Evolutionary conservation across 305 asterid genomes (phyloP).

Genomic region (Fraxinus sp.): DNA sequence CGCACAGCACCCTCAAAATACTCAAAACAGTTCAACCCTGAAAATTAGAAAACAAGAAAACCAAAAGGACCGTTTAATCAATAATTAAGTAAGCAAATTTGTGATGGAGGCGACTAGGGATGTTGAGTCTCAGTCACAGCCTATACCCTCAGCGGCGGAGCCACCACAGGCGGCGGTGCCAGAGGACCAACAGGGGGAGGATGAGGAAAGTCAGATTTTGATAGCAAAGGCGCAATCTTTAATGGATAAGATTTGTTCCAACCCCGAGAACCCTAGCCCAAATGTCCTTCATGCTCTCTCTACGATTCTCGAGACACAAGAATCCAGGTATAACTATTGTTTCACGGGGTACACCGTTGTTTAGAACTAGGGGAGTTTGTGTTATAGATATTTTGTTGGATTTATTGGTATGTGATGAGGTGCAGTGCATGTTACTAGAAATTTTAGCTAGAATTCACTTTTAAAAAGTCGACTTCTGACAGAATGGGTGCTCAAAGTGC

Average conservation of each 20-base stretch:
- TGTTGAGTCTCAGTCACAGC: neutral
- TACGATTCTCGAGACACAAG: conserved; percentile 78
- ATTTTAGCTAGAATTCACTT: neutral
- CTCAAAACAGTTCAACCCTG: neutral
- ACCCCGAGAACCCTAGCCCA: conserved; percentile 76
- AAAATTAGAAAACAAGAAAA: neutral
- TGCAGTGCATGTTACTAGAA: neutral
- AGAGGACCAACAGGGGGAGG: conserved; percentile 19
- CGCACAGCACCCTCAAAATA: neutral
- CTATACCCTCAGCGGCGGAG: neutral
- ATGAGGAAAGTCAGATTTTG: conserved; percentile 61
- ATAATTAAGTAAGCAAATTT: neutral
- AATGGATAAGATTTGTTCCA: conserved; percentile 70
- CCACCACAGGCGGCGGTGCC: neutral
- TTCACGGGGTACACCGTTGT: conserved; percentile 4
- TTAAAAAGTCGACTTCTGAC: neutral
- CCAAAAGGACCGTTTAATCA: neutral
- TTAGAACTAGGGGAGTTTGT: neutral
- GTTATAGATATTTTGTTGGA: neutral
- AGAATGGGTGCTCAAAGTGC: neutral
- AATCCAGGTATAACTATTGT: conserved; percentile 51
- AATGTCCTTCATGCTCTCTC: conserved; percentile 73
- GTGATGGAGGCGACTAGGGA: neutral
- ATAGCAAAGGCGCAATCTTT: conserved; percentile 64
- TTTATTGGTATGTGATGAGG: neutral